Conservation (phyloP, 805 yeast genomes). For the Saccharomycopsis oosterbeekiorum region DNA sequence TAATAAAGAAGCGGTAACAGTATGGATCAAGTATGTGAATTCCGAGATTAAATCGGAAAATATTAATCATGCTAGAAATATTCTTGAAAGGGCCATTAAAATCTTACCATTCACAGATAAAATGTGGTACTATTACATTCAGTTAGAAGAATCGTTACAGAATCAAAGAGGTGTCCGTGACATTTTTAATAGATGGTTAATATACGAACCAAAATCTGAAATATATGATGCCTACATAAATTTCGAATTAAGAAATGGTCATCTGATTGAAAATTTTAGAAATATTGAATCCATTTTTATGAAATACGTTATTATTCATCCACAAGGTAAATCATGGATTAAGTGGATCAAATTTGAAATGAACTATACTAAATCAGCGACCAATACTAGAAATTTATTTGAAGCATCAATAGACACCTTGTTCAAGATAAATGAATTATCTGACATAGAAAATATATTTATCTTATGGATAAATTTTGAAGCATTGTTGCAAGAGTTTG, state of each 20-base stretch:
- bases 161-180: conserved; percentile 51
- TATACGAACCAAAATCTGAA: conserved; percentile 55
- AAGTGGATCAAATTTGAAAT: conserved; percentile 70
- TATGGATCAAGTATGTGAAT: conserved; percentile 81
- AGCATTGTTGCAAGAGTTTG: conserved; percentile 44
- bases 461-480: conserved; percentile 68
- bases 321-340: conserved; percentile 52
- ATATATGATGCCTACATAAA: conserved; percentile 72
- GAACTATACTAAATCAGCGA: conserved; percentile 37
- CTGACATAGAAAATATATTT: conserved; percentile 18
- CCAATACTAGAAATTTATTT: conserved; percentile 50
- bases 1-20: conserved; percentile 62
- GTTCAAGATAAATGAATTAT: conserved; percentile 24
- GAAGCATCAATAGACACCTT: conserved; percentile 56
- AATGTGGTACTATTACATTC: conserved; percentile 76
- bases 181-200: conserved; percentile 71
- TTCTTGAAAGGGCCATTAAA: conserved; percentile 68
- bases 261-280: conserved; percentile 26
- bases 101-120: conserved; percentile 72
- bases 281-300: conserved; percentile 52
- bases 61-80: conserved; percentile 80
- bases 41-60: conserved; percentile 62
- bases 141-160: conserved; percentile 70
- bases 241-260: conserved; percentile 33
- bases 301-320: conserved; percentile 44